Base-by-base conservation (phyloP, 2,329 filamentous ascomycete genomes). In the Pezicula carpinea region DNA sequence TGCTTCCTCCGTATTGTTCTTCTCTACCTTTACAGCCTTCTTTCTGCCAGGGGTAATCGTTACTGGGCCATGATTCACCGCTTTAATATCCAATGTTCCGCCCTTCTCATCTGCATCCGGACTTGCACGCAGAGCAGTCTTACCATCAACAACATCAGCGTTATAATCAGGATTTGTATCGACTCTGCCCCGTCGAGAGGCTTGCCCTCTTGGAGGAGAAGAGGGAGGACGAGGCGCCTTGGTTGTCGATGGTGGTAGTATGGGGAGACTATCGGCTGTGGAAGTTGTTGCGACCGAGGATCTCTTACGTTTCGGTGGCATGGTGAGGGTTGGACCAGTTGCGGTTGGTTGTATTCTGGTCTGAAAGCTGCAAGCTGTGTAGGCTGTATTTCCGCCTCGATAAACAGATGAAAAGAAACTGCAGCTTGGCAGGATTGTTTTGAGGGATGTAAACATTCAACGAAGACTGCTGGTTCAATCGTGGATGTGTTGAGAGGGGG, bases 91-190 rank as follows among this genome's bases (percentile, higher is more conserved):
- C 6, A 62, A 45, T 13, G 54, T 42, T 39, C 61, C 60, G n/a
- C 54, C 58, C 14, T 52, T 46, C 46, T 59, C 59, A 32, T 60
- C 58, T 14, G 59, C 58, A 46, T 62, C 59, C 13, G 59, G 59
- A 43, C 59, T 62, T 44, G 59, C 60, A 43, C 60, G 48, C 31
- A 62, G 43, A n/a, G 60, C 59, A n/a, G 45, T 45, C 22, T 58
- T 59, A 13, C 59, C 59, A 53, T 63, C 60, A 29, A 61, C 19
- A 7, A 63, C 55, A 40, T 60, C 60, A 14, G 50, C 36, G 50
- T 63, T 62, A 18, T 58, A 51, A 38, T 63, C 58, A 31, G 60
- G 60, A 33, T 63, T 62, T 2, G 59, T 61, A 17, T 58, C 58
- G 21, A 60, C 22, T 23, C 53, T 58, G 14, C 44, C 41, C 7